Conservation (phyloP, 2,329 filamentous ascomycete species). For the Colletotrichum orchidophilum region DNA sequence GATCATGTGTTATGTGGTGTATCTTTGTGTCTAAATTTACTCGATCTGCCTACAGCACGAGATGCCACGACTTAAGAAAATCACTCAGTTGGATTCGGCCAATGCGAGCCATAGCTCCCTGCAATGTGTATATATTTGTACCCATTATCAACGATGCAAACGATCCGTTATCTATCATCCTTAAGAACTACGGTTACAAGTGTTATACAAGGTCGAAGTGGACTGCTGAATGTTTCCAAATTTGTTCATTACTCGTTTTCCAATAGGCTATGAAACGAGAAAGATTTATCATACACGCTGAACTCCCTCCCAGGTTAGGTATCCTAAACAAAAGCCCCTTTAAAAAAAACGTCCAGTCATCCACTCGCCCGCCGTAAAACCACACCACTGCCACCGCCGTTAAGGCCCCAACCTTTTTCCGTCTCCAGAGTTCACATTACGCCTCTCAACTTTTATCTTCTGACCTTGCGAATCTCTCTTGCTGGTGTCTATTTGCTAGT, state of each 20-base stretch:
- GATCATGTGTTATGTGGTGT: neutral
- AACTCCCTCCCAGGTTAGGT: conserved; percentile 26
- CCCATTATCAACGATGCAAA: no score
- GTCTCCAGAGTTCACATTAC: conserved; percentile 4
- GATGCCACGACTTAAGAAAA: no score
- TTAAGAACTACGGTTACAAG: neutral
- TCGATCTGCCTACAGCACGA: neutral
- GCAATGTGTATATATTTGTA: no score
- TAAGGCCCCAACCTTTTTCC: neutral
- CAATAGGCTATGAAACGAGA: conserved; percentile 7
- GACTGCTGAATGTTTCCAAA: neutral
- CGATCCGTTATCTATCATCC: no score
- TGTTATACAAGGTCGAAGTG: neutral
- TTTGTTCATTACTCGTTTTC: conserved; percentile 19
- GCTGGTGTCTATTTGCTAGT: conserved; percentile 63
- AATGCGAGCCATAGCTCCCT: no score
- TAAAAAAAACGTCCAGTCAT: neutral
- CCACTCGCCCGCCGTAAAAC: neutral
- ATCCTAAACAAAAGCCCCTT: conserved; percentile 6
- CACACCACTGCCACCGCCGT: conserved; percentile 5
- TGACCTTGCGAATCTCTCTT: neutral
- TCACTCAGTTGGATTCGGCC: no score
- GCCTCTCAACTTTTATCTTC: neutral
- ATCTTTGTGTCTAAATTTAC: neutral
- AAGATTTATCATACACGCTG: conserved; percentile 27